Percentiles rank a stretch among this genome's conserved stretches.
phyloP scores from a whole-genome alignment of 1,284 basidiomycete species.

The Cutaneotrichosporon cavernicola region DNA sequence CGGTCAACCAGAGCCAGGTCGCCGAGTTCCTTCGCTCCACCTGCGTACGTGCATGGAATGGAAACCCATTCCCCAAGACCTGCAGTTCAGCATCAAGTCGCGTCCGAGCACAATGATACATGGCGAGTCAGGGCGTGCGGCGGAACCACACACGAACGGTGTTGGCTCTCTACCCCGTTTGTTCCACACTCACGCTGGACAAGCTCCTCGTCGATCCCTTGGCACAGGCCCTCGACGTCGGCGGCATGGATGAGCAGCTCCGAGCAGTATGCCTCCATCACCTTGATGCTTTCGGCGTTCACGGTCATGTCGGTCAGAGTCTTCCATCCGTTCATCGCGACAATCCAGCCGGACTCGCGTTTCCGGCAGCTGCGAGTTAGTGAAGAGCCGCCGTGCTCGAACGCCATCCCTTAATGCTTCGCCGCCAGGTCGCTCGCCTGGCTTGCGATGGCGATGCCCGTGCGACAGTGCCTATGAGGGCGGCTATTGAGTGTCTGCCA shows the following conservation, averaged over 20 bases:
- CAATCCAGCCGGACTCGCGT: constrained; percentile 75
- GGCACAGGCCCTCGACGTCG: constrained; percentile 95
- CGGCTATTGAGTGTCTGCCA: not conserved
- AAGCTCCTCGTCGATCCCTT: constrained; percentile 90
- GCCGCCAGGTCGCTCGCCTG: too few species aligned
- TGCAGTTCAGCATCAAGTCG: constrained; percentile 44
- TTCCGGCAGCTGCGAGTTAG: constrained; percentile 71
- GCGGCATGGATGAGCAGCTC: constrained; percentile 97
- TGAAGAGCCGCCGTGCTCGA: not conserved
- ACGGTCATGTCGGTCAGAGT: constrained; percentile 93
- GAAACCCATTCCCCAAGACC: constrained; percentile 87
- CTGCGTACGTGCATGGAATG: constrained; percentile 95
- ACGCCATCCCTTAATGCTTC: not conserved
- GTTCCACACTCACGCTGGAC: constrained; percentile 66
- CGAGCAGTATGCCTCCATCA: constrained; percentile 57
- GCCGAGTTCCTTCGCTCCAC: constrained; percentile 83
- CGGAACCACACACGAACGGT: not conserved
- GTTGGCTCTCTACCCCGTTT: not conserved
- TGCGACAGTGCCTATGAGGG: not conserved
- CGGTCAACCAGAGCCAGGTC: constrained; percentile 82
- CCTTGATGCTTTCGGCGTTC: constrained; percentile 52
- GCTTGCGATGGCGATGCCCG: too few species aligned
- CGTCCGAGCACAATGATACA: not conserved
- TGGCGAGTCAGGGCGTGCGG: not conserved
- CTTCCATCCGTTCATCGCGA: constrained; percentile 99